phyloP scores from a whole-genome alignment of 257 asterid species.

The Solanum medicagineum region DNA sequence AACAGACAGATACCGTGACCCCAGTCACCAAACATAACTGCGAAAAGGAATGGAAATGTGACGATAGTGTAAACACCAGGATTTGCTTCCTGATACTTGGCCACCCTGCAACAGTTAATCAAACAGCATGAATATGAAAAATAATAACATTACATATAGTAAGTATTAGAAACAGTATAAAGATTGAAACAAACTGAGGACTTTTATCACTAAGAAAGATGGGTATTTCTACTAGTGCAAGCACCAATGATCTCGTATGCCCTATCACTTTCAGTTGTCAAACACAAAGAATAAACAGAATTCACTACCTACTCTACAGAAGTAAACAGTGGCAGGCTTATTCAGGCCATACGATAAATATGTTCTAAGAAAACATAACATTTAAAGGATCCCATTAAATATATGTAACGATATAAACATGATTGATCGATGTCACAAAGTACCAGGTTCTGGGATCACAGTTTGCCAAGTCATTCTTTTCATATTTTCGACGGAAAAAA shows the following conservation, averaged over 20 bases:
- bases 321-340: neutral
- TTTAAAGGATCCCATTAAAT: neutral
- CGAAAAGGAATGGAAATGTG: slow-evolving; percentile 97
- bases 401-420: neutral
- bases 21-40: slow-evolving; percentile 99
- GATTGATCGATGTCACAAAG: neutral
- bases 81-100: slow-evolving; percentile 98
- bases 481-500: neutral
- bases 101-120: slow-evolving; percentile 58
- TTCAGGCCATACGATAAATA: neutral
- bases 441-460: neutral
- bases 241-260: neutral
- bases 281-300: neutral
- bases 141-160: neutral
- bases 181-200: neutral
- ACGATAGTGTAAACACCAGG: slow-evolving; percentile 96
- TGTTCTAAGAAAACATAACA: neutral
- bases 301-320: neutral
- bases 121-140: slow-evolving; percentile 6
- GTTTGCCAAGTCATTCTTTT: neutral
- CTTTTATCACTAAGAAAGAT: neutral
- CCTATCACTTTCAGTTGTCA: neutral
- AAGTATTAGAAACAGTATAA: neutral
- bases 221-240: neutral
- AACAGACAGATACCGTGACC: slow-evolving; percentile 98